Percentiles rank a stretch among this genome's conserved stretches.
phyloP scores from a whole-genome alignment of 2,329 filamentous ascomycete genomes.

The Ascochyta koolunga region DNA sequence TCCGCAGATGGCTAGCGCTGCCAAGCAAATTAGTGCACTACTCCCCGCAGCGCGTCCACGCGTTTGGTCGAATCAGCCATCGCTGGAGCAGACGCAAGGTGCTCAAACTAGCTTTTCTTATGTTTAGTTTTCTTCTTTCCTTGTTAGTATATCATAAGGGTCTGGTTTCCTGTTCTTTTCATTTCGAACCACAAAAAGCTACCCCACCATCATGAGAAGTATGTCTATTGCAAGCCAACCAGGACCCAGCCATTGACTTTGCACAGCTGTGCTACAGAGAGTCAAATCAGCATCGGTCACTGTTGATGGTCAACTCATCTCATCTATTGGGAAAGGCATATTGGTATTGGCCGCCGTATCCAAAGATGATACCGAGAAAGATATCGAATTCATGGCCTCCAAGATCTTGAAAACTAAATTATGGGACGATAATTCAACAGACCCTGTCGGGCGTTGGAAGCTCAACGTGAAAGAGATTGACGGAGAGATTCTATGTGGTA shows the following conservation, averaged over 20 bases:
- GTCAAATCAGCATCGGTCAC: constrained; percentile 95
- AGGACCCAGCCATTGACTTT: constrained; percentile 18
- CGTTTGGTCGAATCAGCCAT: constrained; percentile 4
- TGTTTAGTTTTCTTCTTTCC: neutral
- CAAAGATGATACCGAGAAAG: constrained; percentile 87
- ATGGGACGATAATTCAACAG: constrained; percentile 81
- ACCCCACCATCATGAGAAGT: constrained; percentile 34
- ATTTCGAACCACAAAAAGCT: neutral
- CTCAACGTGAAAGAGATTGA: constrained; percentile 83
- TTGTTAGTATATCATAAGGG: neutral
- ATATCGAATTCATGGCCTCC: constrained; percentile 79
- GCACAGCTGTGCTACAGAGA: constrained; percentile 83
- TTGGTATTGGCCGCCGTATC: constrained; percentile 91
- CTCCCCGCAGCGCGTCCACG: constrained; percentile 20
- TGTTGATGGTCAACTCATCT: constrained; percentile 88
- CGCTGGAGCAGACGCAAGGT: constrained; percentile 2
- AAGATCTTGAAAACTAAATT: constrained; percentile 90
- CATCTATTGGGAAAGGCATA: constrained; percentile 86
- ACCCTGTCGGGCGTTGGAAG: constrained; percentile 74
- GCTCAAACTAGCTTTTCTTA: too few species aligned
- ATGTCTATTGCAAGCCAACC: constrained; percentile 14
- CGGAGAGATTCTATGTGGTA: constrained; percentile 94
- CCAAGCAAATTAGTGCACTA: constrained; percentile 22
- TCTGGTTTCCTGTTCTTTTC: neutral
- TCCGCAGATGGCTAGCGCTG: too few species aligned